Base-by-base conservation (phyloP, 148 eudicot species). In the Dianthus caryophyllus region DNA sequence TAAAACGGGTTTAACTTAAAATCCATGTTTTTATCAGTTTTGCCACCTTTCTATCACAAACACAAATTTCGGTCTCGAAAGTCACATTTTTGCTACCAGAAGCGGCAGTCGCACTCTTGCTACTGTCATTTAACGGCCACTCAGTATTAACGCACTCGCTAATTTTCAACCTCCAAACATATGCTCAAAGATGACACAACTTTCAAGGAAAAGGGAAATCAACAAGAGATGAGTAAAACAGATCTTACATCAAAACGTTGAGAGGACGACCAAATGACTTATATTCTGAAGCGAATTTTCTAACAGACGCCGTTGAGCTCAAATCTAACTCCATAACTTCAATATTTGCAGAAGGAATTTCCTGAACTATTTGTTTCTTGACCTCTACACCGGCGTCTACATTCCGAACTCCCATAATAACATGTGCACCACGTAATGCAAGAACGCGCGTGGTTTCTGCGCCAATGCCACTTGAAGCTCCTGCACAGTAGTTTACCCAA, bases 401-500 rank as follows among this genome's bases (percentile, higher is more conserved):
- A 73, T 86, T 85, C 66, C 97, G 73, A 54, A 91, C 88, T 6
- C 79, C 97, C 91, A 91, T 91, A 64, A 88, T 81, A 47, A 90
- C 95, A 78, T 88, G 89, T 48, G 82, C 97, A 66, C 97, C 97
- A 20, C 89, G 95, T 66, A 86, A 66, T 26, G 97, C 97, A 70
- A 90, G 97, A 33, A 90, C 90, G 31, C 97, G 88, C 2, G 96
- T 73, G 33, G 96, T 90, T 80, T 87, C 97, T 7, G 83, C 71
- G 6, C 97, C 97, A 75, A 90, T 90, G 22, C 97, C 97, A 67
- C 94, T 87, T 33, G 97, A 87, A 48, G 90, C 97, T 74, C 97
- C 97, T 87, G 82, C 46, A 59, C 30, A 68, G 7, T 33, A n/a
- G n/a, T n/a, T n/a, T n/a, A n/a, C n/a, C n/a, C n/a, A n/a, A n/a